Percentiles rank a stretch among this genome's conserved stretches.
Evolutionary conservation across 1,284 basidiomycete genomes (phyloP).

Genomic region (Ustilago lituana): DNA sequence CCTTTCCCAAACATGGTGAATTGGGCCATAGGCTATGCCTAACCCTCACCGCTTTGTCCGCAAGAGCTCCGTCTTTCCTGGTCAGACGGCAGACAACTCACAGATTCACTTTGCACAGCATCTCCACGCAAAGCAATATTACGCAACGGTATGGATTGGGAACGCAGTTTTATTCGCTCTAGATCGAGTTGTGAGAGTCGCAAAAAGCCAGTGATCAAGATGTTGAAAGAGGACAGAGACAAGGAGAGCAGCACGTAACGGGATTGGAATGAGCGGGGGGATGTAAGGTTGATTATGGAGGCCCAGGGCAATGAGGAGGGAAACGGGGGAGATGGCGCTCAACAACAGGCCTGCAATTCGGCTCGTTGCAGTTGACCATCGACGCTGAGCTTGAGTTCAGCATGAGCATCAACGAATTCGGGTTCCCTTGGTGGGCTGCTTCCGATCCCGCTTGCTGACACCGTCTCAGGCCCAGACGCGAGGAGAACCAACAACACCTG

Average conservation of each 20-base stretch:
- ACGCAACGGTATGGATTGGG: too few relatives aligned
- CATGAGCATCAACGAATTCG: conserved; percentile 9
- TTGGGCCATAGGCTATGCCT: too few relatives aligned
- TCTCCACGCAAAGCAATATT: too few relatives aligned
- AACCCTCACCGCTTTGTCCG: too few relatives aligned
- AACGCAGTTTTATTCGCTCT: conserved; percentile 16
- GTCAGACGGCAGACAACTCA: too few relatives aligned
- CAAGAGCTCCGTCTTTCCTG: too few relatives aligned
- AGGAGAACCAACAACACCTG: conserved; percentile 22
- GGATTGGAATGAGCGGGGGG: too few relatives aligned
- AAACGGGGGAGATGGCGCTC: not conserved
- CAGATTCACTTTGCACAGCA: too few relatives aligned
- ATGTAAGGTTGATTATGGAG: too few relatives aligned
- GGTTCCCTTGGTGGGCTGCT: not conserved
- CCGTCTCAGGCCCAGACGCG: not conserved
- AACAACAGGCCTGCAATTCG: not conserved
- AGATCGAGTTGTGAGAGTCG: conserved; percentile 19
- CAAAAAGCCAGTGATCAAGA: conserved; percentile 3
- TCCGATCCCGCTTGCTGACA: not conserved
- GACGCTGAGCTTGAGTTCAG: conserved; percentile 5
- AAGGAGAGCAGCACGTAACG: too few relatives aligned
- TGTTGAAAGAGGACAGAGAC: not conserved
- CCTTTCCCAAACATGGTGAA: too few relatives aligned
- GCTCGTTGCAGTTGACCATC: not conserved
- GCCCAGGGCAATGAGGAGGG: too few relatives aligned